Evolutionary conservation across 2,329 filamentous ascomycete genomes (phyloP).

Genomic region (Dactylonectria macrodidyma): DNA sequence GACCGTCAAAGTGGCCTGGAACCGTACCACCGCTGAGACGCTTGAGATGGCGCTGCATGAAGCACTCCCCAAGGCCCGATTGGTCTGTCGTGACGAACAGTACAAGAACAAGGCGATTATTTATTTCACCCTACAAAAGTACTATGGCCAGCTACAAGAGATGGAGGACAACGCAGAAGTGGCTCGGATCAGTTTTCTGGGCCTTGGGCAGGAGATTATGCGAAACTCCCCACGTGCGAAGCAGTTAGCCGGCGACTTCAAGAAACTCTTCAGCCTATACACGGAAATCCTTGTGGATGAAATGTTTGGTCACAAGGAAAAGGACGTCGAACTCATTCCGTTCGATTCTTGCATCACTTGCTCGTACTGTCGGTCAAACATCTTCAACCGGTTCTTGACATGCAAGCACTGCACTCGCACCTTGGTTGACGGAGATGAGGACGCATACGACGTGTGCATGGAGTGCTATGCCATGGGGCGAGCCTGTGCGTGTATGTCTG

Average conservation of each 20-base stretch:
- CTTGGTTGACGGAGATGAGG: conserved; percentile 77
- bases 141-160: conserved; percentile 72
- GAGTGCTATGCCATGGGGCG: conserved; percentile 98
- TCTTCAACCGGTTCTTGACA: conserved; percentile 96
- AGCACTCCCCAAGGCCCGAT: conserved; percentile 87
- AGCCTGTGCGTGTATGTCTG: conserved; percentile 90
- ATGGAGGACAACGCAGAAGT: conserved; percentile 66
- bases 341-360: conserved; percentile 96
- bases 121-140: conserved; percentile 88
- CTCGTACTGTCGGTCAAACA: conserved; percentile 95
- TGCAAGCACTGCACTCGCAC: conserved; percentile 86
- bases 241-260: conserved; percentile 87
- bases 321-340: conserved; percentile 79
- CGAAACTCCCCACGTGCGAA: conserved; percentile 65
- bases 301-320: conserved; percentile 83
- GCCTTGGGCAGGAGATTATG: conserved; percentile 63
- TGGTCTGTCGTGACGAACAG: conserved; percentile 97
- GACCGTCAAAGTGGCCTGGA: conserved; percentile 99
- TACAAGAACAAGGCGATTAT: conserved; percentile 99
- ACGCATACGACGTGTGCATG: conserved; percentile 97
- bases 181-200: conserved; percentile 62
- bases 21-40: conserved; percentile 93
- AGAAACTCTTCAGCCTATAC: conserved; percentile 82
- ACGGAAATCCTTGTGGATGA: conserved; percentile 87
- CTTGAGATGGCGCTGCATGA: conserved; percentile 88